phyloP scores from a whole-genome alignment of 129 eudicot species.

The carrot (Daucus carota) region DNA sequence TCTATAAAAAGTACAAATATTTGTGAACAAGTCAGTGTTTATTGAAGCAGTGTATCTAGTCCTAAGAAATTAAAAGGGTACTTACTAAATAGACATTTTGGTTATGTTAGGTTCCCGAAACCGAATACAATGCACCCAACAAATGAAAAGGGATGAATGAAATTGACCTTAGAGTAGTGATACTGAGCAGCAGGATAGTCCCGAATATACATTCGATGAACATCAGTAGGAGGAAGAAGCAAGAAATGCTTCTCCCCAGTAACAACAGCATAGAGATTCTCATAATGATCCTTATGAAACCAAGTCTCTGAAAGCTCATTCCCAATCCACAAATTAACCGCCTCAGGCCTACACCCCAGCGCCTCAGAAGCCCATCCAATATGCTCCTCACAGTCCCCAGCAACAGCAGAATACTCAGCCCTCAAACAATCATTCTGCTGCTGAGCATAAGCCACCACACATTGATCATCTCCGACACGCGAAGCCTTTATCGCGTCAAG shows the following conservation, averaged over 20 bases:
- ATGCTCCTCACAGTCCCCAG: conserved; percentile 45
- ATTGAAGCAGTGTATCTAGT: no score
- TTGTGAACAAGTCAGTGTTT: no score
- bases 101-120: not conserved
- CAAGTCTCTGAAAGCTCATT: conserved; percentile 55
- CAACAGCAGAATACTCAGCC: conserved; percentile 52
- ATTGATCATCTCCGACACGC: not conserved
- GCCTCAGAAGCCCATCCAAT: conserved; percentile 83
- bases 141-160: not conserved
- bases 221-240: conserved; percentile 89
- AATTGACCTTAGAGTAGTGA: conserved; percentile 41
- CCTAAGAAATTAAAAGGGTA: no score
- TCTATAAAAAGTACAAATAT: no score
- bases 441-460: conserved; percentile 61
- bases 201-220: conserved; percentile 75
- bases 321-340: conserved; percentile 95
- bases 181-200: conserved; percentile 81
- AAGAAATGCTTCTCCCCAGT: conserved; percentile 80
- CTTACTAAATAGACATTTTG: no score
- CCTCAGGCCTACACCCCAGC: conserved; percentile 65
- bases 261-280: conserved; percentile 83
- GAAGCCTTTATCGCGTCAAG: conserved; percentile 25
- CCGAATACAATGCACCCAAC: not conserved
- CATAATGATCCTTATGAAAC: conserved; percentile 94
- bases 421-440: conserved; percentile 91